Evolutionary conservation across 306 rosid species (phyloP), one percentile per base, ranked within the genome.

Genomic region (Lotus japonicus): DNA sequence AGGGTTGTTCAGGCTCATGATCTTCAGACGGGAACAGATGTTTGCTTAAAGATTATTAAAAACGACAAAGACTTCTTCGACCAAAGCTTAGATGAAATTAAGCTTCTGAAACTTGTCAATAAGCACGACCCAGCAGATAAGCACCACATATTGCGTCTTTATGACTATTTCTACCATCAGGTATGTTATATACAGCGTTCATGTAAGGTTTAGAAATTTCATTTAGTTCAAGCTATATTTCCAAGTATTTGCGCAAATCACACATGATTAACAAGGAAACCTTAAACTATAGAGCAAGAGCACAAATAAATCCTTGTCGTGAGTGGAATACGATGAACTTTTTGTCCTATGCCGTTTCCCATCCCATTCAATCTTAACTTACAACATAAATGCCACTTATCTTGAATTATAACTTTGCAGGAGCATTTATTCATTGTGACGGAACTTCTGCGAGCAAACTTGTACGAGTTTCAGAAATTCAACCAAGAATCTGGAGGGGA

Each of bases 371-470:
- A n/a, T 35, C 21, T 51, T 9, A 46, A 48, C 35, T 71, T 4
- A 50, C 19, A 36, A 31, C 64, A 18, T 58, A 15, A 46, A 58
- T 53, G 57, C 46, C 18, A 39, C 62, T 67, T 41, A 49, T 49
- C 44, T 58, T 66, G 56, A 56, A 45, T 75, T 31, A 6, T 71
- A 71, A 17, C 56, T 60, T 64, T 72, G 10, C 77, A 94, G 99
- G 99, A 95, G 84, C 99, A 91, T 85, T 95, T 95, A 56, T 90
- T 95, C 77, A 85, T 95, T 48, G 97, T 91, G 60, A 88, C 97
- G 5, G 99, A 95, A 78, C 96, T 90, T 73, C 92, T 95, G 41
- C 88, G 90, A 53, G 87, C 99, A 63, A 95, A 95, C 79, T 81
- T 95, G 31, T 95, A 95, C 21, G 99, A 95, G 71, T 95, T 90